phyloP scores from a whole-genome alignment of 1,139 yeast genomes.

The Kurtzmaniella quercitrusa region DNA sequence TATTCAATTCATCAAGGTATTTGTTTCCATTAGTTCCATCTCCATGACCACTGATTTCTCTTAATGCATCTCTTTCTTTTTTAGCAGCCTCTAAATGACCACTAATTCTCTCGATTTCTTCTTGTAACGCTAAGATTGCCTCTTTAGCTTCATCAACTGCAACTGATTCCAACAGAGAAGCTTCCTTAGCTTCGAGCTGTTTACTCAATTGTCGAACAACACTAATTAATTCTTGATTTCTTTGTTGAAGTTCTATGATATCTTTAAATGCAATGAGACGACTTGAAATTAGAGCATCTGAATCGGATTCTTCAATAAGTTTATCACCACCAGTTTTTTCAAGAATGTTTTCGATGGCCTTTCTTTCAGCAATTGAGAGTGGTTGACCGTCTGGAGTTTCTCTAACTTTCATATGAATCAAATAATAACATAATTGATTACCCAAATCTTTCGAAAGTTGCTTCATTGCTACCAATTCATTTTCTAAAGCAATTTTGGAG shows the following conservation, averaged over 20 bases:
- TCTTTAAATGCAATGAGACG: slow-evolving; percentile 67
- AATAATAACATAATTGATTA: slow-evolving; percentile 69
- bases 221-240: slow-evolving; percentile 66
- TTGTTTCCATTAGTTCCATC: slow-evolving; percentile 11
- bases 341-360: slow-evolving; percentile 45
- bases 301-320: slow-evolving; percentile 48
- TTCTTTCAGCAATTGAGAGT: slow-evolving; percentile 53
- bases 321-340: slow-evolving; percentile 27
- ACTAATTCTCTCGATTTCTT: slow-evolving; percentile 51
- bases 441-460: slow-evolving; percentile 70
- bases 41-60: slow-evolving; percentile 28
- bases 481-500: slow-evolving; percentile 26
- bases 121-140: slow-evolving; percentile 65
- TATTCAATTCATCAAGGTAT: slow-evolving; percentile 24
- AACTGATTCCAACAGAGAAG: slow-evolving; percentile 48
- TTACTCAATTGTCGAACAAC: slow-evolving; percentile 68
- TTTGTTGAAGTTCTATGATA: slow-evolving; percentile 64
- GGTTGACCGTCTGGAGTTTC: slow-evolving; percentile 47
- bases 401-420: slow-evolving; percentile 62
- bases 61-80: slow-evolving; percentile 65
- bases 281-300: slow-evolving; percentile 67
- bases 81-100: slow-evolving; percentile 49
- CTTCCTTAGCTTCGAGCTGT: slow-evolving; percentile 55
- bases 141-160: slow-evolving; percentile 73
- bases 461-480: slow-evolving; percentile 41